Percentiles rank a stretch among this genome's conserved stretches.
Conservation (phyloP, 2,329 filamentous ascomycete genomes). For the Colletotrichum graminicola region DNA sequence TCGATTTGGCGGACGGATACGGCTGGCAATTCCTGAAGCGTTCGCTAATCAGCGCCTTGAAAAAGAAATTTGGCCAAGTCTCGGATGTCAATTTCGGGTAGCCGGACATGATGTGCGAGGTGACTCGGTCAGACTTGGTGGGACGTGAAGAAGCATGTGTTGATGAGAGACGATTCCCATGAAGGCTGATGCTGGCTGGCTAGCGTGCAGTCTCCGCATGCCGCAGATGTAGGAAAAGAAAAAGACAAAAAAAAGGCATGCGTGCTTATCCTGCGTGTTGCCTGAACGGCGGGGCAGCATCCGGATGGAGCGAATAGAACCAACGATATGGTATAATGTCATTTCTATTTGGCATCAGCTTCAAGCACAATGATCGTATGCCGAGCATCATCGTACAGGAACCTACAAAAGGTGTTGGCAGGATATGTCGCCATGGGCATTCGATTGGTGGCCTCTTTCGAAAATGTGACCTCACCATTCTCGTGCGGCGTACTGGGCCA, state of each 20-base stretch:
- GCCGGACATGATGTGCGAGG: not conserved
- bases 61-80: not conserved
- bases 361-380: not conserved
- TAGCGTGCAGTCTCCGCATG: not conserved
- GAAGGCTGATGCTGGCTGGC: not conserved
- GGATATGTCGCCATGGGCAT: conserved; percentile 28
- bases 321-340: not conserved
- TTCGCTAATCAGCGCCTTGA: not conserved
- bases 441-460: conserved; percentile 29
- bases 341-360: not conserved
- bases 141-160: not conserved
- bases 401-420: conserved; percentile 16
- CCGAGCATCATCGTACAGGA: conserved; percentile 32
- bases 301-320: not conserved
- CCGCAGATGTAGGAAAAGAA: not conserved
- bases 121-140: not conserved
- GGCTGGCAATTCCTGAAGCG: not conserved
- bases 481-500: not conserved
- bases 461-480: conserved; percentile 1
- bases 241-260: not conserved
- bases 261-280: not conserved
- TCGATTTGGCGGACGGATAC: not conserved
- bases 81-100: not conserved
- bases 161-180: not conserved
- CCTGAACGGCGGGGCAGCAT: not conserved